Evolutionary conservation across 1,139 yeast genomes (phyloP).

Genomic region (Taphrina wiesneri): DNA sequence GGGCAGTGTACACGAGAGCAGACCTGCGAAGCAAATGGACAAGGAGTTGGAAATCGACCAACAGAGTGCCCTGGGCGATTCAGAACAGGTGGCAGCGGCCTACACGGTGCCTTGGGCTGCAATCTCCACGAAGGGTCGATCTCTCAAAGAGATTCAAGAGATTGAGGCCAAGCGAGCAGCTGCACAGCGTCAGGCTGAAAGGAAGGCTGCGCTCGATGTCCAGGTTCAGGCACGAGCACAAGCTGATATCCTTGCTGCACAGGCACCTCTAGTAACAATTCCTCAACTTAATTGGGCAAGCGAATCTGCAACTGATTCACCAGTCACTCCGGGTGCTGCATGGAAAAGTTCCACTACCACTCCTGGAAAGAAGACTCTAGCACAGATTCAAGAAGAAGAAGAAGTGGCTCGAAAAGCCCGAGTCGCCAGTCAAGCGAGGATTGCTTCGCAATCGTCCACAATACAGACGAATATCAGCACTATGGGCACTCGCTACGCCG

Average conservation of each 20-base stretch:
- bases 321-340: conserved; percentile 6
- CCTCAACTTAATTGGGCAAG: conserved; percentile 27
- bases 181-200: conserved; percentile 43
- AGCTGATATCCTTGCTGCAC: conserved; percentile 38
- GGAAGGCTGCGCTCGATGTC: conserved; percentile 15
- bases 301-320: conserved; percentile 3
- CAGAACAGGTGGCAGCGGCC: conserved; percentile 39
- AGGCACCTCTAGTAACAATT: background rate
- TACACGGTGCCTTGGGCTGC: conserved; percentile 53
- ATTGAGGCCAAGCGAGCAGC: conserved; percentile 56
- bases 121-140: conserved; percentile 43
- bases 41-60: conserved; percentile 17
- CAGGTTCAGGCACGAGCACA: conserved; percentile 14
- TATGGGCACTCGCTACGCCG: conserved; percentile 38
- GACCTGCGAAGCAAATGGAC: background rate
- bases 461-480: conserved; percentile 43
- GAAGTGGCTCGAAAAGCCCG: conserved; percentile 41
- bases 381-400: conserved; percentile 56
- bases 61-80: conserved; percentile 37
- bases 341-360: conserved; percentile 39
- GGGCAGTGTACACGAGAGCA: background rate
- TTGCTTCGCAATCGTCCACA: conserved; percentile 41
- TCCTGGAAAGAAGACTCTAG: conserved; percentile 49
- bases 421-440: conserved; percentile 37
- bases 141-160: conserved; percentile 67